These are phyloP conservation scores for Dipodascus geniculatus DNA, from an alignment of 805 yeast genomes.

Conservation along the genomic window DNA sequence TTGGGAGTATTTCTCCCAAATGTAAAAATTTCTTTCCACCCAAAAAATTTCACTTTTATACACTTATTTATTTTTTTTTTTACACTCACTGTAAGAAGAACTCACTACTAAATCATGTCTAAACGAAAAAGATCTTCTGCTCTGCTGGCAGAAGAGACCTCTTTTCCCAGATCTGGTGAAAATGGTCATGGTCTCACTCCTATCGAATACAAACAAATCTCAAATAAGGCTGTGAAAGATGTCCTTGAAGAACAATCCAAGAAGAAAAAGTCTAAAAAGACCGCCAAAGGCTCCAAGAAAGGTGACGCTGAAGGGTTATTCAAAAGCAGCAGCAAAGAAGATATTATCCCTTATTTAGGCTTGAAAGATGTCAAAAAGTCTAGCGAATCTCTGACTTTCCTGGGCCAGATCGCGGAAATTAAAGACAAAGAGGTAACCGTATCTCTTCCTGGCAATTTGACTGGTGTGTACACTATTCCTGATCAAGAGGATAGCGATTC, in stretches of 20 bases:
- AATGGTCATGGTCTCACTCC: slow-evolving; percentile 67
- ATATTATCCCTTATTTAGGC: slow-evolving; percentile 26
- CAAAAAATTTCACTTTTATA: no score
- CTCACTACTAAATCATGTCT: not conserved
- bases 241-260: slow-evolving; percentile 33
- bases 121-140: slow-evolving; percentile 6
- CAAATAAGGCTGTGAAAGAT: slow-evolving; percentile 85
- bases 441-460: slow-evolving; percentile 67
- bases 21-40: not conserved
- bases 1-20: not conserved
- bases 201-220: slow-evolving; percentile 81
- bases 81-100: not conserved
- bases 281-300: not conserved
- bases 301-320: not conserved
- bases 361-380: slow-evolving; percentile 56
- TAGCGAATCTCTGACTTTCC: slow-evolving; percentile 56
- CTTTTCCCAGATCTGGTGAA: slow-evolving; percentile 93
- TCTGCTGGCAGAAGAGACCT: slow-evolving; percentile 30
- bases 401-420: slow-evolving; percentile 64
- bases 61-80: no score
- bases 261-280: slow-evolving; percentile 12
- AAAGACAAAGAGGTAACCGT: slow-evolving; percentile 52
- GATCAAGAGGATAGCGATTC: slow-evolving; percentile 57
- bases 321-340: slow-evolving; percentile 15
- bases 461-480: slow-evolving; percentile 60